Conservation (phyloP, 2,329 filamentous ascomycete genomes). For the Aspergillus alliaceus region DNA sequence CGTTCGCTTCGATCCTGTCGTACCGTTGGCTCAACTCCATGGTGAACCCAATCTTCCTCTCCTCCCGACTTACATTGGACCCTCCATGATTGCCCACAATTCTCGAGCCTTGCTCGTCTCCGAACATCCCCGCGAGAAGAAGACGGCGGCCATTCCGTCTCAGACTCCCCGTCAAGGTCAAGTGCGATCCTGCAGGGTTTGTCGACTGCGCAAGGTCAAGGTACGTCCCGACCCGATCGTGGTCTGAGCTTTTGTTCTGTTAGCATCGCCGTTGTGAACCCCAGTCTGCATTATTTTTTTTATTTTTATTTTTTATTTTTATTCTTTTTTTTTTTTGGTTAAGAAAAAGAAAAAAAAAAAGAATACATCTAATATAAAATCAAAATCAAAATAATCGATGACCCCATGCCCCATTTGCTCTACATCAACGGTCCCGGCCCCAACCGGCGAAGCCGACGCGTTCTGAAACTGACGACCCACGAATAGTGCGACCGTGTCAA, state of each 20-base stretch:
- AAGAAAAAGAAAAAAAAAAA: not conserved
- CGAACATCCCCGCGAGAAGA: slow-evolving; percentile 20
- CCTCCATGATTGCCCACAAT: slow-evolving; percentile 24
- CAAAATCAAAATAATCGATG: no score
- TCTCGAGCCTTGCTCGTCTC: slow-evolving; percentile 18
- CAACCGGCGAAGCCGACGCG: not conserved
- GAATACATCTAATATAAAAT: not conserved
- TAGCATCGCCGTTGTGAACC: not conserved
- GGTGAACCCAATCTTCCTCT: slow-evolving; percentile 8
- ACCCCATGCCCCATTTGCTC: not conserved
- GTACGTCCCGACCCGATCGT: slow-evolving; percentile 23
- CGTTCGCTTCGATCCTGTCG: slow-evolving; percentile 25
- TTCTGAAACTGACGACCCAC: slow-evolving; percentile 2
- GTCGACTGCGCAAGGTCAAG: slow-evolving; percentile 41
- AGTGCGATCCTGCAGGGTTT: slow-evolving; percentile 40
- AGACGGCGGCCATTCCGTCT: slow-evolving; percentile 11
- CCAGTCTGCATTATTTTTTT: not conserved
- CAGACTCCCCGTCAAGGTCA: slow-evolving; percentile 27
- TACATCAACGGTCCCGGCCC: not conserved
- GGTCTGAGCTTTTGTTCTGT: not conserved
- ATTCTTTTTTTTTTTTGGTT: no score
- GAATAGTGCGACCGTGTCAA: slow-evolving; percentile 40
- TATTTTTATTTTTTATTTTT: no score
- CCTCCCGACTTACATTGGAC: slow-evolving; percentile 1
- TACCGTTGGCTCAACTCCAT: slow-evolving; percentile 26